Base-by-base conservation (phyloP, 805 yeast species). In the Lachancea sp. region DNA sequence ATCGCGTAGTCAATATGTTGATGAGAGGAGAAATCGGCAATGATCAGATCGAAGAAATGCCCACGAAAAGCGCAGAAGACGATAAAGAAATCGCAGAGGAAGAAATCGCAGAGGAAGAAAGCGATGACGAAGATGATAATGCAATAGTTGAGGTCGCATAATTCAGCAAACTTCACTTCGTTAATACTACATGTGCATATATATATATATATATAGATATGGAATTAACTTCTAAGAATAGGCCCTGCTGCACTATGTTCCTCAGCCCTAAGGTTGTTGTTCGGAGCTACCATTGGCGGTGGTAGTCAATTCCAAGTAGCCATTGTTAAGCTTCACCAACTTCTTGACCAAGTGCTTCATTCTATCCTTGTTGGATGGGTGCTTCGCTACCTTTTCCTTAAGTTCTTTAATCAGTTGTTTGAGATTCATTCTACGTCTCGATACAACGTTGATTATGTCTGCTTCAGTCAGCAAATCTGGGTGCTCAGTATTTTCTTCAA, bases 1-100 rank as follows among this genome's bases (percentile, higher is more conserved):
- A 87, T 51, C 74, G 92, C 58, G 62, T 84, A 29, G 98, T 89
- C 17, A 90, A 90, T 59, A 75, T 87, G 78, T 70, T 90, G 48
- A 83, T 84, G 92, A 78, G 97, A 69, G 97, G 90, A 55, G 97
- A 89, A 55, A 73, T 76, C 25, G 64, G 63, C 22, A 58, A 52
- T 3, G 66, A 58, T 47, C 71, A 64, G 29, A 67, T 68, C 15
- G 77, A 74, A 37, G 79, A 77, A 42, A 43, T 70, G 43, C 63
- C 67, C 20, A 54, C 64, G 18, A 71, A 69, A 24, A 69, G 65
- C 45, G 75, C 68, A 22, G 77, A 74, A 22, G 75, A 71, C 32
- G 75, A 66, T 20, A 75, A 72, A n/a, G 65, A 55, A 19, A n/a
- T n/a, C n/a, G n/a, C n/a, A n/a, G 57, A 52, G 9, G 55, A 49